Percentiles rank a stretch among this genome's conserved stretches.
phyloP scores from a whole-genome alignment of 139 green algal species.

The Chloropicon primus region DNA sequence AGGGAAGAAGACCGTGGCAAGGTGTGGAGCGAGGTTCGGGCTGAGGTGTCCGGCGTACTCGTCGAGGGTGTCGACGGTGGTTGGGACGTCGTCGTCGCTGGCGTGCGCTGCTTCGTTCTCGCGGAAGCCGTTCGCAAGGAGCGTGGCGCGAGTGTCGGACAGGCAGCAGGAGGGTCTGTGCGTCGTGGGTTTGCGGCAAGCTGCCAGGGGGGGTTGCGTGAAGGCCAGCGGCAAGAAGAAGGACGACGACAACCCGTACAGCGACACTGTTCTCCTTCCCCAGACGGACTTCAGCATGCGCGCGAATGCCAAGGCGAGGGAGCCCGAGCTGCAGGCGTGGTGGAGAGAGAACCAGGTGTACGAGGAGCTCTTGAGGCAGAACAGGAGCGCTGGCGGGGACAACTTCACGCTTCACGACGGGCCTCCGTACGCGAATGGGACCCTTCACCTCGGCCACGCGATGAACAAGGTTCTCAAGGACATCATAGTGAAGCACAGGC shows the following conservation, averaged over 20 bases:
- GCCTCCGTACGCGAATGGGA: slow-evolving; percentile 96
- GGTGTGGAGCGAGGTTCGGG: too few species aligned
- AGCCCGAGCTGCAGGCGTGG: slow-evolving; percentile 86
- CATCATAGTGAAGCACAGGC: slow-evolving; percentile 64
- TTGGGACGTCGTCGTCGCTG: too few species aligned
- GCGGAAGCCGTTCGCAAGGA: too few species aligned
- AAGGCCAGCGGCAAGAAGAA: slow-evolving; percentile 4
- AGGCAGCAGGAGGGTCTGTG: too few species aligned
- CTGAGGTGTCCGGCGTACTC: too few species aligned
- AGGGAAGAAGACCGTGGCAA: too few species aligned
- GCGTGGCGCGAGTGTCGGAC: too few species aligned
- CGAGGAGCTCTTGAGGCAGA: slow-evolving; percentile 32
- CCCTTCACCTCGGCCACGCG: slow-evolving; percentile 94
- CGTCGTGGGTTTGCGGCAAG: too few species aligned
- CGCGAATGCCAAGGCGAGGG: slow-evolving; percentile 71
- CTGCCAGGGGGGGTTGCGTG: too few species aligned
- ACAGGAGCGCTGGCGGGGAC: slow-evolving; percentile 8
- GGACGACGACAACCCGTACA: slow-evolving; percentile 23
- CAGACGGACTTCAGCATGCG: slow-evolving; percentile 86
- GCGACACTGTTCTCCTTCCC: slow-evolving; percentile 76
- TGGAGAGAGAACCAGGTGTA: slow-evolving; percentile 74
- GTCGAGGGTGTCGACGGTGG: too few species aligned
- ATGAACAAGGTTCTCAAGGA: slow-evolving; percentile 99
- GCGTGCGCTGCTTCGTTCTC: too few species aligned
- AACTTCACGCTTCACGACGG: slow-evolving; percentile 94